Percentiles rank a stretch among this genome's conserved stretches.
Evolutionary conservation across 768 basidiomycete genomes (phyloP).

Genomic region (Albatrellus ellisii): DNA sequence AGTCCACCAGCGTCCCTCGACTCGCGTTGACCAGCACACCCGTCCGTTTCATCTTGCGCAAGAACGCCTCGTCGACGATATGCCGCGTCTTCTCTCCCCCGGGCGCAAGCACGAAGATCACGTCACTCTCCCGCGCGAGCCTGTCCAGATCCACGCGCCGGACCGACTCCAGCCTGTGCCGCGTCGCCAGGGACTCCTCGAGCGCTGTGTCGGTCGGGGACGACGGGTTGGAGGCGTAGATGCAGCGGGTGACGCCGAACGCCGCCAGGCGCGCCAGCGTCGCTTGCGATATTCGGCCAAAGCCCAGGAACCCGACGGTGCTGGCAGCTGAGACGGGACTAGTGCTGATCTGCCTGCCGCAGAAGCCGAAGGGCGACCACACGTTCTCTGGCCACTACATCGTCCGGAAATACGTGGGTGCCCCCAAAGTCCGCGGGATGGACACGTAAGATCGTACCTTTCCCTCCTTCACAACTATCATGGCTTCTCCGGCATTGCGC

Average conservation of each 20-base stretch:
- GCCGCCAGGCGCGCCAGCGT: slow-evolving; percentile 67
- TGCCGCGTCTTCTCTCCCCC: slow-evolving; percentile 61
- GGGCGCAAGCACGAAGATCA: slow-evolving; percentile 75
- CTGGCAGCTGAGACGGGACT: slow-evolving; percentile 34
- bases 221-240: slow-evolving; percentile 52
- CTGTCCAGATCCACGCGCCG: slow-evolving; percentile 47
- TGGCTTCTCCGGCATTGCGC: slow-evolving; percentile 59
- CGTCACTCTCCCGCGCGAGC: slow-evolving; percentile 69
- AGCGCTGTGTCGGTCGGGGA: slow-evolving; percentile 29
- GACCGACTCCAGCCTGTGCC: slow-evolving; percentile 25
- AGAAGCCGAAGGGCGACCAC: slow-evolving; percentile 79
- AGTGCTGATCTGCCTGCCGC: slow-evolving; percentile 69
- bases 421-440: too few species aligned
- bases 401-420: too few species aligned
- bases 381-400: slow-evolving; percentile 62
- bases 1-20: slow-evolving; percentile 82
- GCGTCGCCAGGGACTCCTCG: slow-evolving; percentile 22
- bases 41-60: slow-evolving; percentile 76
- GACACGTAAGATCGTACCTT: slow-evolving; percentile 27
- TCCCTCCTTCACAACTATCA: slow-evolving; percentile 53
- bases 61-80: slow-evolving; percentile 55
- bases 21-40: slow-evolving; percentile 77
- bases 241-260: slow-evolving; percentile 65
- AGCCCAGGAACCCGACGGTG: slow-evolving; percentile 86
- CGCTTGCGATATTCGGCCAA: slow-evolving; percentile 87